A percentile compares a stretch with the other conserved stretches of the same genome.
These are phyloP conservation scores for Trichomonas gallinae DNA, from an alignment of 208 protist species.

Conservation along the genomic window DNA sequence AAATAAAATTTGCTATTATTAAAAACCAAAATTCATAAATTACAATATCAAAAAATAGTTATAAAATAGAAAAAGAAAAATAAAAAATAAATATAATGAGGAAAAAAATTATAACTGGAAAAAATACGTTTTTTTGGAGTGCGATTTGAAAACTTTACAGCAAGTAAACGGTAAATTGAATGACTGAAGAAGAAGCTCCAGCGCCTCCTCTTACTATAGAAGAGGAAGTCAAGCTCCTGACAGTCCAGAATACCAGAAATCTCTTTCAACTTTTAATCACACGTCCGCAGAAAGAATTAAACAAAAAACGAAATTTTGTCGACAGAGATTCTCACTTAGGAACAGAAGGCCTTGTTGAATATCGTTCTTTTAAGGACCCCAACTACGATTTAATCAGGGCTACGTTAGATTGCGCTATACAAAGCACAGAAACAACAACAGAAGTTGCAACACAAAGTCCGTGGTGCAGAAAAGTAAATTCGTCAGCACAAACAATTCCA, in stretches of 20 bases:
- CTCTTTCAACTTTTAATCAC: conserved; percentile 1
- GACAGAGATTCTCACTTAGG: conserved; percentile 9
- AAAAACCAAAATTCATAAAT: no score
- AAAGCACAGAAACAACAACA: background rate
- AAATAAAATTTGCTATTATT: no score
- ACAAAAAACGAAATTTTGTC: background rate
- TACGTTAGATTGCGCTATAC: background rate
- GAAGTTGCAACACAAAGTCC: background rate
- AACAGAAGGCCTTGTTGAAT: conserved; percentile 10
- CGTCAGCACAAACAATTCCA: background rate
- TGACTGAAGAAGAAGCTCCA: background rate
- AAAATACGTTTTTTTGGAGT: background rate
- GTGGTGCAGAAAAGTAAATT: background rate
- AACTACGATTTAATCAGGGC: background rate
- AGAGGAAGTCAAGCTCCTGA: background rate
- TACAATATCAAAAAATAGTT: no score
- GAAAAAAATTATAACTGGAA: background rate
- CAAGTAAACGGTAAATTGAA: background rate
- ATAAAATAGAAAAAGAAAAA: no score
- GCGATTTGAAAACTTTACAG: background rate
- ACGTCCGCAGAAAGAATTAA: background rate
- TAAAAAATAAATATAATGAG: no score
- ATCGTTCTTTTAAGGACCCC: background rate
- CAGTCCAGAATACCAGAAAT: background rate
- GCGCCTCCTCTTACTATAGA: background rate